Evolutionary conservation across 148 eudicot species (phyloP), one percentile per base, ranked within the genome.

Genomic region (Polygonum aviculare): DNA sequence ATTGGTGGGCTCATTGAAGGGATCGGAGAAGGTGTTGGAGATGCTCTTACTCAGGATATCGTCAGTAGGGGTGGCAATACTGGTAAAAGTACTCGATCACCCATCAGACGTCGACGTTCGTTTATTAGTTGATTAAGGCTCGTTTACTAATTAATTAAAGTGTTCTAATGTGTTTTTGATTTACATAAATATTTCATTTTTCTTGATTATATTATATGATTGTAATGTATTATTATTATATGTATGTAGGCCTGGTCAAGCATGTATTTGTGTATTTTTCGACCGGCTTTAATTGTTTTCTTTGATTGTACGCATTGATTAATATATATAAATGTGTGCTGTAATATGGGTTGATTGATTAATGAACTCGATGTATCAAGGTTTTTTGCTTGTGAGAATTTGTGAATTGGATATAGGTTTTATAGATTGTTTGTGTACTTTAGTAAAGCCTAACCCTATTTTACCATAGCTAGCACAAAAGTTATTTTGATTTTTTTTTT

Each of bases 21-120:
- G 35, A 71, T 89, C 14, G 92, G 92, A 33, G 90, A 89, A 82
- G 88, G 92, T 2, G 81, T 87, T 38, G 92, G 92, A 12, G 86
- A 87, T 36, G 87, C 86, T 57, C 57, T 89, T 1, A 67, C 87
- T 72, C 88, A 89, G 77, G 78, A 78, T 72, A 60, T 86, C 45
- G 82, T 75, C 33, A 73, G 16, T 19, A 44, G 21, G 52, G 75
- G 75, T 9, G 21, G 72, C 2, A 7, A n/a, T 15, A 31, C 63
- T 21, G 2, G 18, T 2, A 38, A 5, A 0, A 36, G 72, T 14
- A 35, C 1, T 16, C 41, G 72, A 3, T 67, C 72, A n/a, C 45
- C 72, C 21, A 15, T 67, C 3, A 18, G 45, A 3, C 44, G n/a
- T 18, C 19, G 60, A 54, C 60, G 22, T 11, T n/a, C 44, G 21